These are phyloP conservation scores for Aspergillus avenaceus DNA, from an alignment of 495 filamentous ascomycete species.

Conservation along the genomic window DNA sequence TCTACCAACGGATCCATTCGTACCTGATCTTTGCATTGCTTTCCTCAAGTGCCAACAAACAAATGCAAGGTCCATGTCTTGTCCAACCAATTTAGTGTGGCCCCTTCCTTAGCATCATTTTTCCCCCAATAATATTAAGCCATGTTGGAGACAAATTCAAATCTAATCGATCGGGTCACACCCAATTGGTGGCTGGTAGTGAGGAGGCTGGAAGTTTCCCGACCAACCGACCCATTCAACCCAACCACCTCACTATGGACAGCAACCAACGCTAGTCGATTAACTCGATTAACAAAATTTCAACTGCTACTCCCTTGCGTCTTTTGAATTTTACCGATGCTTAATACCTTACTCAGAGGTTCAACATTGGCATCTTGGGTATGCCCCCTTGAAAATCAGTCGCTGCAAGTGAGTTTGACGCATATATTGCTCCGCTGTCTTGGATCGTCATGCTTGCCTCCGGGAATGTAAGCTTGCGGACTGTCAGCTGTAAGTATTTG, in stretches of 20 bases:
- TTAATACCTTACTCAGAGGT: constrained; percentile 4
- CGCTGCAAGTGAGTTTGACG: constrained; percentile 16
- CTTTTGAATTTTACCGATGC: not conserved
- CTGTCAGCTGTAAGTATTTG: constrained; percentile 31
- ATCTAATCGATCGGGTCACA: constrained; percentile 6
- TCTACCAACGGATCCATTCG: not conserved
- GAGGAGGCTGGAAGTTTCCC: constrained; percentile 6
- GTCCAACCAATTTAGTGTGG: not conserved
- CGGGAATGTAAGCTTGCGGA: constrained; percentile 27
- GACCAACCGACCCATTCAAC: constrained; percentile 8
- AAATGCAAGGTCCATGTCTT: not conserved
- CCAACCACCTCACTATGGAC: constrained; percentile 14
- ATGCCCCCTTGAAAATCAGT: constrained; percentile 14
- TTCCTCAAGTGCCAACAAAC: not conserved
- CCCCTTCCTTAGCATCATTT: not conserved
- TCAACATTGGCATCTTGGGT: constrained; percentile 9
- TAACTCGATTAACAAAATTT: not conserved
- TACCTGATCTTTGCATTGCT: not conserved
- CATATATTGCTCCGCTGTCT: constrained; percentile 19
- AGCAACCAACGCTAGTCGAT: not conserved
- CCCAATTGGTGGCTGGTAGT: constrained; percentile 19
- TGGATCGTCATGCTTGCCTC: constrained; percentile 33
- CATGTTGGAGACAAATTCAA: constrained; percentile 8
- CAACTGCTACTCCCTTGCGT: constrained; percentile 2
- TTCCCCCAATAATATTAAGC: constrained; percentile 9